Base-by-base conservation (phyloP, 768 basidiomycete species). In the Trametopsis cervina region DNA sequence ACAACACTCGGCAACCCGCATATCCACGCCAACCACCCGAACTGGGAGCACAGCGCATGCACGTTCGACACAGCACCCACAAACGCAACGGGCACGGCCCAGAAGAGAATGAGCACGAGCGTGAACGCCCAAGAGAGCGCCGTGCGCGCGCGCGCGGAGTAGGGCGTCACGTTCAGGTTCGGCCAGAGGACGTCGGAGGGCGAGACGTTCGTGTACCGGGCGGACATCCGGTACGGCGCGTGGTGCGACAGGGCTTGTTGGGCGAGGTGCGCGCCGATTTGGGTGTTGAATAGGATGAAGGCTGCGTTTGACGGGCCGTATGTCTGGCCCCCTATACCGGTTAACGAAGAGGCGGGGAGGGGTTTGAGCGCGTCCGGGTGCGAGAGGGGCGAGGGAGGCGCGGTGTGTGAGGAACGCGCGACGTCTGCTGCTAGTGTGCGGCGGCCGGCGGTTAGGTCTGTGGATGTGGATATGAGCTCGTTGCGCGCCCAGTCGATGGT, bases 181-280 rank as follows among this genome's bases (percentile, higher is more conserved):
- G 73, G 66, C 93, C 93, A 96, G 54, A 96, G 84, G 42, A 97
- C 84, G 64, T 95, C 91, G 23, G 90, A 20, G 4, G 39, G 46
- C 0, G 85, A 74, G 42, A 92, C 81, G 63, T 95, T 92, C 38
- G 81, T 74, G 60, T 82, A 87, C 37, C 79, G 79, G 21, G 69
- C 70, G 9, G 72, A 70, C 90, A 95, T 94, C 15, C 75, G 67
- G 56, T 87, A 88, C 20, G 88, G 89, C 40, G 81, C 77, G 58
- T 91, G 81, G 62, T 92, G 86, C 2, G 77, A 65, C 36, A 92
- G 65, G 4, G 72, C 70, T 62, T 91, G 80, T 24, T 75, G 73
- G 2, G 85, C 90, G 63, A 95, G 69, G 66, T 96, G 91, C 12
- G 92, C 91, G 3, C 86, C 85, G 54, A 94, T 87, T 68, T 95